A percentile compares a stretch with the other conserved stretches of the same genome.
Evolutionary conservation across 306 rosid species (phyloP).

Genomic region (Dalbergia oliveri): DNA sequence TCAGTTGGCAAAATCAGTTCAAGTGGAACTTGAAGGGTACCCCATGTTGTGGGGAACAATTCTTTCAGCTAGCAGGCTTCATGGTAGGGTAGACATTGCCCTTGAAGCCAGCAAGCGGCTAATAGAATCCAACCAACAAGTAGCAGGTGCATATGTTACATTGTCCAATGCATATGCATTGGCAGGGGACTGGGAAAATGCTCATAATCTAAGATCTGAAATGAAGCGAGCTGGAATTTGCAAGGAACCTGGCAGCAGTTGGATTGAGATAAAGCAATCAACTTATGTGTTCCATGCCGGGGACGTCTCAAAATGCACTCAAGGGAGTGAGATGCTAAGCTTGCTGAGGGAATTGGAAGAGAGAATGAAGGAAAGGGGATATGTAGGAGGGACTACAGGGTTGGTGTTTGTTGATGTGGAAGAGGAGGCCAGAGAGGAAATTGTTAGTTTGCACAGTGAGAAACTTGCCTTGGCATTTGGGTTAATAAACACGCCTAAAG

Average conservation of each 20-base stretch:
- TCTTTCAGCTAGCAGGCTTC: constrained; percentile 86
- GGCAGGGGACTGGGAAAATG: constrained; percentile 83
- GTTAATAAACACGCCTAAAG: constrained; percentile 69
- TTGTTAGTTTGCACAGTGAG: constrained; percentile 80
- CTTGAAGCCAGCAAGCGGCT: constrained; percentile 68
- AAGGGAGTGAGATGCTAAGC: constrained; percentile 54
- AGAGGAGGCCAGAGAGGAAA: constrained; percentile 75
- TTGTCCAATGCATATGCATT: constrained; percentile 77
- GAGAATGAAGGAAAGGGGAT: constrained; percentile 80
- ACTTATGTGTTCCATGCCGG: constrained; percentile 75
- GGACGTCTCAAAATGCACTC: constrained; percentile 58
- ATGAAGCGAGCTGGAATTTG: constrained; percentile 69
- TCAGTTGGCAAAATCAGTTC: constrained; percentile 68
- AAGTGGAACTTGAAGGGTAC: constrained; percentile 51
- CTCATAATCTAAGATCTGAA: constrained; percentile 58
- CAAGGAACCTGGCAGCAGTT: constrained; percentile 90
- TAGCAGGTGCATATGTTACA: constrained; percentile 74
- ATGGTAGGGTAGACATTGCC: constrained; percentile 86
- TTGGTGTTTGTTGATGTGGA: constrained; percentile 82
- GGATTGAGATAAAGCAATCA: constrained; percentile 80
- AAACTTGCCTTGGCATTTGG: constrained; percentile 89
- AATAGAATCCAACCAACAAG: constrained; percentile 73
- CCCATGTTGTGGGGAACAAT: constrained; percentile 82
- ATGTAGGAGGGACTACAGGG: constrained; percentile 66
- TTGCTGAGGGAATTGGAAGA: constrained; percentile 66